Percentiles rank a stretch among this genome's conserved stretches.
These are phyloP conservation scores for Tuber magnatum DNA, from an alignment of 495 filamentous ascomycete species.

Conservation along the genomic window DNA sequence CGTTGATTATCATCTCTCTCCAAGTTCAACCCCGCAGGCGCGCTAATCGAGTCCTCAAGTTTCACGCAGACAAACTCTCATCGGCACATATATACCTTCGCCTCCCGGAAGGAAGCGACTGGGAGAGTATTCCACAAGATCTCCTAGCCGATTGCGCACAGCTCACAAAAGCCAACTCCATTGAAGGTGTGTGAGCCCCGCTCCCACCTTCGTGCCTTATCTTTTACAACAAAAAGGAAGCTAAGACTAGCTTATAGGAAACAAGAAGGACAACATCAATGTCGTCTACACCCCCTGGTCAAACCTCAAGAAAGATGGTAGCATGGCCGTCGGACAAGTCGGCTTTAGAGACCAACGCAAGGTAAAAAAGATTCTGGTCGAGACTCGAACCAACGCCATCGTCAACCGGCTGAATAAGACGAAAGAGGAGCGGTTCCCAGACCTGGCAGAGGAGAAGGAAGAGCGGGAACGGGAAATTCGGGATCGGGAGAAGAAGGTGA, in stretches of 20 bases:
- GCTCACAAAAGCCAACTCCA: slow-evolving; percentile 96
- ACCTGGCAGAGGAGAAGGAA: slow-evolving; percentile 72
- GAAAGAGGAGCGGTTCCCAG: slow-evolving; percentile 73
- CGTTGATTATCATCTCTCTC: not conserved
- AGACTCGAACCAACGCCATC: slow-evolving; percentile 72
- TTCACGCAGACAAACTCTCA: slow-evolving; percentile 95
- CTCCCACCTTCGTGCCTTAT: not conserved
- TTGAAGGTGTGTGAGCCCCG: slow-evolving; percentile 60
- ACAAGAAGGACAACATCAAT: slow-evolving; percentile 97
- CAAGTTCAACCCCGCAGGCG: not conserved
- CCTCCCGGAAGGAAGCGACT: slow-evolving; percentile 68
- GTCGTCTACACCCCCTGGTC: slow-evolving; percentile 98
- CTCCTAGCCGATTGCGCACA: slow-evolving; percentile 84
- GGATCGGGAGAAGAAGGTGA: slow-evolving; percentile 58
- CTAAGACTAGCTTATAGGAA: slow-evolving; percentile 51
- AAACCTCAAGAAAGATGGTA: slow-evolving; percentile 91
- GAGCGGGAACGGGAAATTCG: slow-evolving; percentile 60
- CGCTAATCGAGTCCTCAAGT: slow-evolving; percentile 48
- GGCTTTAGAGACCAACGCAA: slow-evolving; percentile 84
- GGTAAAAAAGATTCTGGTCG: slow-evolving; percentile 71
- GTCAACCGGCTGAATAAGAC: slow-evolving; percentile 98
- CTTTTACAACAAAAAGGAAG: not conserved
- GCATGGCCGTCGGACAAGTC: slow-evolving; percentile 91
- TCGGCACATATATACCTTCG: slow-evolving; percentile 94
- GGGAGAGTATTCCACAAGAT: slow-evolving; percentile 70